Base-by-base conservation (phyloP, 164 flowering plant genomes). In the Nymphaea colorata region DNA sequence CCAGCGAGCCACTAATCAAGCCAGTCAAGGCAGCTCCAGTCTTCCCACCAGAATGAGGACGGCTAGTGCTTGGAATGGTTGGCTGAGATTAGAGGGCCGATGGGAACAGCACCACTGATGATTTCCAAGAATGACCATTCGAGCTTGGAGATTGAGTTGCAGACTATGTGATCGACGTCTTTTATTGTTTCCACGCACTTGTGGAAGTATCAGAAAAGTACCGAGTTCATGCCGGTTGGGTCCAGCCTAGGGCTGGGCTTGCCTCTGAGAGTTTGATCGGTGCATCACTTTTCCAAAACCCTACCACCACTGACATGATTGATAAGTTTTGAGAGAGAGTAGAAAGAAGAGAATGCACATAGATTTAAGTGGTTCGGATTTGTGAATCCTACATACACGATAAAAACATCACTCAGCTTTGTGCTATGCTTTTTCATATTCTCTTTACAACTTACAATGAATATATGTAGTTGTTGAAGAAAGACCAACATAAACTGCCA, bases 61-160 rank as follows among this genome's bases (percentile, higher is more conserved):
- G 64, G 59, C 2, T 43, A 64, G 5, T 62, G 59, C 5, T 8
- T 42, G 6, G 3, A 15, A 12, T 51, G 55, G 25, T 41, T 42
- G n/a, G 42, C 44, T 5, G 51, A 15, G 66, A 71, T 67, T 43
- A 75, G 41, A 8, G 75, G 70, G 18, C 72, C 74, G 36, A 75
- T 45, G 0, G 70, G 70, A 6, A 65, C 15, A 25, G 63, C 42
- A 18, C 62, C 59, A 11, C 69, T 64, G 18, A 71, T 42, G n/a
- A 63, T 8, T 25, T 62, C 62, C 14, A 18, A 41, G 4, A 61
- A 44, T 4, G 70, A 41, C 16, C 36, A 25, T 25, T 72, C 75
- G 7, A 72, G 65, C 6, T 69, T 68, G 42, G 57, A 7, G 44
- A 69, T 66, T 7, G 68, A 66, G 67, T 75, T 75, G 68, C 72